phyloP scores from a whole-genome alignment of 2,329 filamentous ascomycete genomes.

The Coleophoma crateriformis region DNA sequence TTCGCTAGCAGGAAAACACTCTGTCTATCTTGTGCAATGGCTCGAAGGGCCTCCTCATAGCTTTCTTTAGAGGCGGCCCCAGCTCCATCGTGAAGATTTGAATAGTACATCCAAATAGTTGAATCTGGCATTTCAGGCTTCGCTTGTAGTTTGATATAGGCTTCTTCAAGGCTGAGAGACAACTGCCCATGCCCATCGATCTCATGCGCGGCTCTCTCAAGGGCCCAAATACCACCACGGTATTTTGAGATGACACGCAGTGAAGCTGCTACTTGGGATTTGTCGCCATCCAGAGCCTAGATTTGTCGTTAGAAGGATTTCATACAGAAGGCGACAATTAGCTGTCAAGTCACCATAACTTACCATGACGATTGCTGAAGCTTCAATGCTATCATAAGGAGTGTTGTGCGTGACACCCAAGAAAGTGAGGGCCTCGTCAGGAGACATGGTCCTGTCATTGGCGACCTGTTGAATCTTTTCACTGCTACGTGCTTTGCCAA shows the following conservation, averaged over 20 bases:
- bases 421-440: slow-evolving; percentile 58
- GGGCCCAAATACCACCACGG: slow-evolving; percentile 16
- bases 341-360: slow-evolving; percentile 4
- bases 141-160: slow-evolving; percentile 26
- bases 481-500: slow-evolving; percentile 53
- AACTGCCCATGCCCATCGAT: slow-evolving; percentile 20
- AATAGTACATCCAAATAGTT: slow-evolving; percentile 24
- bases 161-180: slow-evolving; percentile 20
- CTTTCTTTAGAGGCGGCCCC: slow-evolving; percentile 23
- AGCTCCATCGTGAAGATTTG: slow-evolving; percentile 19
- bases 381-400: slow-evolving; percentile 24
- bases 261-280: slow-evolving; percentile 21
- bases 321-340: too few relatives aligned
- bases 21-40: slow-evolving; percentile 24
- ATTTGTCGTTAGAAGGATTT: slow-evolving; percentile 6
- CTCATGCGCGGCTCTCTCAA: slow-evolving; percentile 19
- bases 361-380: slow-evolving; percentile 24
- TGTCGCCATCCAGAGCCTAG: slow-evolving; percentile 20
- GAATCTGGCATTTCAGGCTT: slow-evolving; percentile 21
- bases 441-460: slow-evolving; percentile 49
- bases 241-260: slow-evolving; percentile 23
- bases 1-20: slow-evolving; percentile 26
- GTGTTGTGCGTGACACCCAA: slow-evolving; percentile 37
- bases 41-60: slow-evolving; percentile 22
- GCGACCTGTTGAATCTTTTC: slow-evolving; percentile 51